These are phyloP conservation scores for Xylaria sp. DNA, from an alignment of 2,329 filamentous ascomycete species.

Conservation along the genomic window DNA sequence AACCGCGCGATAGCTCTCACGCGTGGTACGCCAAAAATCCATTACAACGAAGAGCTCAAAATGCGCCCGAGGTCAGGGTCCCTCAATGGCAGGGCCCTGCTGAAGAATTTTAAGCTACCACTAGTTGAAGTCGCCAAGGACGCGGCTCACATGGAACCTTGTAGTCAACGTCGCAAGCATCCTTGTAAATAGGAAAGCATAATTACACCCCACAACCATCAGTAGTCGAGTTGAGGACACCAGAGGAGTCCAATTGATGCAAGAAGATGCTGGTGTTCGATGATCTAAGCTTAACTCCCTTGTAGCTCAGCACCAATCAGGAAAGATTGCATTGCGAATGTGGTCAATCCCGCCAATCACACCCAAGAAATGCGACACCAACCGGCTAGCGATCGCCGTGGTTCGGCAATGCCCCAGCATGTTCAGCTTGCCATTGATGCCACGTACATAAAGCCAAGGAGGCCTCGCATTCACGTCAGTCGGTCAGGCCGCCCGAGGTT, in stretches of 20 bases:
- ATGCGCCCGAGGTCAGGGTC: not conserved
- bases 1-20: not conserved
- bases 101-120: not conserved
- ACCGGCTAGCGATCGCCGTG: not conserved
- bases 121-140: not conserved
- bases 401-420: slow-evolving; percentile 5
- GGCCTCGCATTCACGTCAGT: not conserved
- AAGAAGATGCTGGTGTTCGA: not conserved
- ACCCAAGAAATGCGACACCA: no score
- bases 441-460: not conserved
- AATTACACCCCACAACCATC: not conserved
- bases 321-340: not conserved
- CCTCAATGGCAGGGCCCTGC: not conserved
- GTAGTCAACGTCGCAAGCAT: slow-evolving; percentile 6
- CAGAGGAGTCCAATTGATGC: not conserved
- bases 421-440: slow-evolving; percentile 18
- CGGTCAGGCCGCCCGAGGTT: slow-evolving; percentile 7
- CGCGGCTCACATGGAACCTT: not conserved
- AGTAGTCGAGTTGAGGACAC: not conserved
- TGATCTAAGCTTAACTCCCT: not conserved
- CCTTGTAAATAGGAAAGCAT: not conserved
- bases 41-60: not conserved
- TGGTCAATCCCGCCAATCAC: slow-evolving; percentile 9
- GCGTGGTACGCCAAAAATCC: not conserved
- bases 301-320: not conserved